A percentile compares a stretch with the other conserved stretches of the same genome.
Conservation (phyloP, 257 asterid genomes). For the Nicotiana benthamiana region DNA sequence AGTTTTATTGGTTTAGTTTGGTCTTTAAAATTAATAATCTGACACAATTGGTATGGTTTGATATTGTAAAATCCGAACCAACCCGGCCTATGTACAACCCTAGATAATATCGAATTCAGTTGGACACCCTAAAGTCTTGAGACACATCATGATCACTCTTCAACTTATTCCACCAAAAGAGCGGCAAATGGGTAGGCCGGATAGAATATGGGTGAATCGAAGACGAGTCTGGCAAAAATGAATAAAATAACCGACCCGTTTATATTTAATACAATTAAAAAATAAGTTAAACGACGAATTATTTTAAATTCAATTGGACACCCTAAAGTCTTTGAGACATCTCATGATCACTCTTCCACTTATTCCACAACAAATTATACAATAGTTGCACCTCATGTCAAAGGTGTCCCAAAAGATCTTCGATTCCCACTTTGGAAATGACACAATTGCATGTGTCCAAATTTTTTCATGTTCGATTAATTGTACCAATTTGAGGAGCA, state of each 20-base stretch:
- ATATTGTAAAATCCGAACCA: too few relatives aligned
- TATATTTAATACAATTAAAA: too few relatives aligned
- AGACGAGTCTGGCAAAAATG: too few relatives aligned
- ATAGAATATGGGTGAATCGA: too few relatives aligned
- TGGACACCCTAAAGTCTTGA: neutral
- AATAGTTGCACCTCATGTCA: neutral
- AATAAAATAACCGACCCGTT: too few relatives aligned
- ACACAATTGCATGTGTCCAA: constrained; percentile 19
- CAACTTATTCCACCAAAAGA: too few relatives aligned
- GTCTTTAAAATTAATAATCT: too few relatives aligned
- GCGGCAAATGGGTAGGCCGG: too few relatives aligned
- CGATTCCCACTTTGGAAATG: neutral
- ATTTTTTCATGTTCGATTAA: neutral
- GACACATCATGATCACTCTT: neutral
- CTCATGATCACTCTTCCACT: neutral
- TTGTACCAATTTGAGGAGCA: neutral
- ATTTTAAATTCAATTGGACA: neutral
- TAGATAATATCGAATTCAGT: neutral
- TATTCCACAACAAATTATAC: neutral
- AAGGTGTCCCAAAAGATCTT: neutral
- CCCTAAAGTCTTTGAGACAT: neutral
- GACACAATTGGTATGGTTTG: too few relatives aligned
- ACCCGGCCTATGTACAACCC: too few relatives aligned
- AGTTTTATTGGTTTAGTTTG: too few relatives aligned
- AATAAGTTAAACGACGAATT: too few relatives aligned